These are phyloP conservation scores for Ostreobium quekettii DNA, from an alignment of 139 green algal genomes.

Conservation along the genomic window DNA sequence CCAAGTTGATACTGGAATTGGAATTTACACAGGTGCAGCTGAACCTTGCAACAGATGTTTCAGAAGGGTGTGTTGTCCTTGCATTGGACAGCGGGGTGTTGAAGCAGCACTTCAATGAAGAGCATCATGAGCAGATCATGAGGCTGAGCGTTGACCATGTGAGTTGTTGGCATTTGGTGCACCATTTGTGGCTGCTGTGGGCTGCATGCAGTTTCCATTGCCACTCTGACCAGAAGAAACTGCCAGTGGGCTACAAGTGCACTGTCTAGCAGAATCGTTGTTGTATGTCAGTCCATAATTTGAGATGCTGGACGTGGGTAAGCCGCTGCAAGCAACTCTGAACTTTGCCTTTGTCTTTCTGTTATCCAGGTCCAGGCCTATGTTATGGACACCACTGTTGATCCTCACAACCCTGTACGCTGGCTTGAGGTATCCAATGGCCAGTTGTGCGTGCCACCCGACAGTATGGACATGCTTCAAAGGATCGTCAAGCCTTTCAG, in stretches of 20 bases:
- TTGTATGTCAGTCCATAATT: too few species aligned
- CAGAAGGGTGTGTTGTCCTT: neutral
- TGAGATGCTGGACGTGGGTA: too few species aligned
- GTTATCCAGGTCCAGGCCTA: constrained; percentile 14
- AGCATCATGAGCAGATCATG: constrained; percentile 9
- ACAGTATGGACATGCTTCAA: constrained; percentile 12
- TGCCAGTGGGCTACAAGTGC: too few species aligned
- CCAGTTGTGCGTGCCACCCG: neutral
- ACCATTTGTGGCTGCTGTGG: too few species aligned
- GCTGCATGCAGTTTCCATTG: too few species aligned
- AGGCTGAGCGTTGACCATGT: constrained; percentile 4
- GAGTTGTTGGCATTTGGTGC: too few species aligned
- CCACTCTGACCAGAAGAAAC: too few species aligned
- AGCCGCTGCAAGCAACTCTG: too few species aligned
- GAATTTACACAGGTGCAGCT: constrained; percentile 15
- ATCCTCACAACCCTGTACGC: constrained; percentile 15
- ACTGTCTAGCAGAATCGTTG: too few species aligned
- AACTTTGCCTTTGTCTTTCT: neutral
- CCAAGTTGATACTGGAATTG: constrained; percentile 16
- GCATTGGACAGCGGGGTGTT: constrained; percentile 2
- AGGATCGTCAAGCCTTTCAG: constrained; percentile 13
- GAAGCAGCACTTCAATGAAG: constrained; percentile 16
- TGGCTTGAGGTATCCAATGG: constrained; percentile 11
- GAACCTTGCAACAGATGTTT: neutral
- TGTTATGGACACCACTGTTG: constrained; percentile 13